Percentiles rank a stretch among this genome's conserved stretches.
These are phyloP conservation scores for Macrolepiota dolichaula DNA, from an alignment of 768 basidiomycete genomes.

Conservation along the genomic window DNA sequence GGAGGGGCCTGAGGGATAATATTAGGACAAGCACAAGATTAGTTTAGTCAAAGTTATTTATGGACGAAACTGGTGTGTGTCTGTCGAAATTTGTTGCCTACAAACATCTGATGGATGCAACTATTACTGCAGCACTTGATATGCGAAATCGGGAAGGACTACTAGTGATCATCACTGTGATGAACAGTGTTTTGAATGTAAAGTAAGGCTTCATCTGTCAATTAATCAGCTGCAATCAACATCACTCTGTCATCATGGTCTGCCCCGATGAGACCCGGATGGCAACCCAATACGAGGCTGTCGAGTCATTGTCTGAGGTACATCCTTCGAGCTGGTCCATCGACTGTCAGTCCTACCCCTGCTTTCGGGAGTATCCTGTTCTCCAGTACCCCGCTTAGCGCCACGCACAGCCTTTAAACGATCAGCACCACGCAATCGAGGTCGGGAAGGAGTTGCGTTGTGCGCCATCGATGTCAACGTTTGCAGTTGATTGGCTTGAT, in stretches of 20 bases:
- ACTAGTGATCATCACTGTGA: not conserved
- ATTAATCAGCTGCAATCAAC: slow-evolving; percentile 1
- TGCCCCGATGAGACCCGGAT: slow-evolving; percentile 25
- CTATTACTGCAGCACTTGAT: not conserved
- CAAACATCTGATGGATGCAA: not conserved
- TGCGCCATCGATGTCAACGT: not conserved
- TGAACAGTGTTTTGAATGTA: not conserved
- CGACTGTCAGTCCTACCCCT: not conserved
- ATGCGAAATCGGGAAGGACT: not conserved
- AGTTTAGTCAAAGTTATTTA: not conserved
- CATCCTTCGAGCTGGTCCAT: not conserved
- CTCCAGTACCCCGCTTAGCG: slow-evolving; percentile 34
- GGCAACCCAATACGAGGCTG: slow-evolving; percentile 31
- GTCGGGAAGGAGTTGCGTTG: not conserved
- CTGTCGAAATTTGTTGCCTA: not conserved
- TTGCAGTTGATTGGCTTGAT: slow-evolving; percentile 2
- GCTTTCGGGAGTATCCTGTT: not conserved
- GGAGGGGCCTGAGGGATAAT: not conserved
- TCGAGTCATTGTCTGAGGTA: slow-evolving; percentile 11
- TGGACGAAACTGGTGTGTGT: slow-evolving; percentile 1
- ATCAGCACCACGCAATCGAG: slow-evolving; percentile 28
- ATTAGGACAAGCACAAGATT: not conserved
- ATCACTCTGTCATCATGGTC: slow-evolving; percentile 5
- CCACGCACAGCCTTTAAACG: slow-evolving; percentile 50
- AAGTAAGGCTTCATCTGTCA: slow-evolving; percentile 3